A percentile compares a stretch with the other conserved stretches of the same genome.
Evolutionary conservation across 176 grass and related monocot species (phyloP).

Genomic region (Miscanthus lutarioriparius): DNA sequence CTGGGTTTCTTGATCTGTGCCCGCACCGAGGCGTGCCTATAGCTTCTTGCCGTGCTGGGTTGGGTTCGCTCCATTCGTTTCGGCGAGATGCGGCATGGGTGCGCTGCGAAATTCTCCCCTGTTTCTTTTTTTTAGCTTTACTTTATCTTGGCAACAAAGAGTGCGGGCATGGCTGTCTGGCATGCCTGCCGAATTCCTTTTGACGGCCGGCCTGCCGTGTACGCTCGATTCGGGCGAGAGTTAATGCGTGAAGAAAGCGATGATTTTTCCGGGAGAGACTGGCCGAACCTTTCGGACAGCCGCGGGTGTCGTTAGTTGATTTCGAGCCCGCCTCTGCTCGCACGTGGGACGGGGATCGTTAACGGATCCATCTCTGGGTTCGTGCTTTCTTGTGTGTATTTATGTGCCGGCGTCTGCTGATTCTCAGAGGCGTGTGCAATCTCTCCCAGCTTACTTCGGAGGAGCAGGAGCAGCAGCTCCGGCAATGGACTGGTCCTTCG

Average conservation of each 20-base stretch:
- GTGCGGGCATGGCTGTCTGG: neutral
- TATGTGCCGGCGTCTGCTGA: slow-evolving; percentile 9
- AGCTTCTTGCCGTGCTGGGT: neutral
- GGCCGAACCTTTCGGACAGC: slow-evolving; percentile 40
- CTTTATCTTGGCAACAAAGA: neutral
- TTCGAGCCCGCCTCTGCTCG: neutral
- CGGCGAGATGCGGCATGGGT: slow-evolving; percentile 27
- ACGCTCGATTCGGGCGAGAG: slow-evolving; percentile 11
- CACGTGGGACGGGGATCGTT: slow-evolving; percentile 29
- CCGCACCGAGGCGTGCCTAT: neutral
- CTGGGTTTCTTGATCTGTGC: slow-evolving; percentile 1
- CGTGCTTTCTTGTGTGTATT: neutral
- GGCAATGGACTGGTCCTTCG: slow-evolving; percentile 69
- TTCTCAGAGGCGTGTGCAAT: slow-evolving; percentile 3
- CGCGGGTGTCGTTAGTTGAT: slow-evolving; percentile 16
- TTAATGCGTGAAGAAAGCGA: slow-evolving; percentile 25
- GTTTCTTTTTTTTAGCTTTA: neutral
- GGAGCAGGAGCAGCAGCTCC: slow-evolving; percentile 31
- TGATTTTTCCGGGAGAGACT: neutral
- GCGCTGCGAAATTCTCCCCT: neutral
- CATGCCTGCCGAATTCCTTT: slow-evolving; percentile 48
- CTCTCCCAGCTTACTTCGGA: slow-evolving; percentile 51
- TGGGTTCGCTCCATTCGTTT: neutral
- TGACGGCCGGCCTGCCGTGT: neutral
- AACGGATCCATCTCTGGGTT: slow-evolving; percentile 33